These are phyloP conservation scores for Monosporascus sp. DNA, from an alignment of 2,329 filamentous ascomycete species.

Conservation along the genomic window DNA sequence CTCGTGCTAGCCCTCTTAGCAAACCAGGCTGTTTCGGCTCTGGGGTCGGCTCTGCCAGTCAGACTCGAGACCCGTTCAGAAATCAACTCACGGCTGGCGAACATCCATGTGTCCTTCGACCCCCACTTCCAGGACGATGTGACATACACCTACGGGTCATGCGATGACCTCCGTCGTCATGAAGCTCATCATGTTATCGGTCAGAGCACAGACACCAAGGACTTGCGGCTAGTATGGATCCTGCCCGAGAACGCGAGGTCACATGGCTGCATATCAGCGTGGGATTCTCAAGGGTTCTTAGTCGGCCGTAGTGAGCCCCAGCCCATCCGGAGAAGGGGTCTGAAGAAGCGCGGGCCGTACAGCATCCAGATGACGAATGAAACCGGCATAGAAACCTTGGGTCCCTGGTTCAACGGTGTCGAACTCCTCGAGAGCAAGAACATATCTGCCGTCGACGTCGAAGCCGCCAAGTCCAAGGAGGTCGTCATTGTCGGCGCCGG, in stretches of 20 bases:
- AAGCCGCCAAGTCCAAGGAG: slow-evolving; percentile 48
- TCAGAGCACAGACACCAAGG: slow-evolving; percentile 11
- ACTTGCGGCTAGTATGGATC: slow-evolving; percentile 28
- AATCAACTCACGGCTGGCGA: slow-evolving; percentile 28
- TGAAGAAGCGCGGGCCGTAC: slow-evolving; percentile 18
- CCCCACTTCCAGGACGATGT: slow-evolving; percentile 19
- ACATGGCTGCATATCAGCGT: slow-evolving; percentile 36
- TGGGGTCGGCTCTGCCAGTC: slow-evolving; percentile 17
- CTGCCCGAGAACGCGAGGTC: slow-evolving; percentile 23
- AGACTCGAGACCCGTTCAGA: slow-evolving; percentile 30
- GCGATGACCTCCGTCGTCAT: slow-evolving; percentile 9
- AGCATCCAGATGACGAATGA: slow-evolving; percentile 44
- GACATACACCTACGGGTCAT: slow-evolving; percentile 29
- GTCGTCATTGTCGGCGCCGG: slow-evolving; percentile 62
- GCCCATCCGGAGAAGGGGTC: slow-evolving; percentile 18
- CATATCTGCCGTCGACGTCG: slow-evolving; percentile 45
- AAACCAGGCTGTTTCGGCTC: background rate
- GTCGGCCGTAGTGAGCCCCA: slow-evolving; percentile 32
- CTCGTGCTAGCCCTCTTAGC: background rate
- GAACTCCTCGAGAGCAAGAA: slow-evolving; percentile 50
- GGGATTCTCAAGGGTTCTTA: slow-evolving; percentile 24
- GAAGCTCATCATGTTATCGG: slow-evolving; percentile 24
- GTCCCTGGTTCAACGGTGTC: slow-evolving; percentile 63
- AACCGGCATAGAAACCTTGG: slow-evolving; percentile 40
- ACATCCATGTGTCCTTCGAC: slow-evolving; percentile 25